Evolutionary conservation across 2,329 filamentous ascomycete species (phyloP), one percentile per base, ranked within the genome.

Genomic region (Davidsoniella neocaledoniae): DNA sequence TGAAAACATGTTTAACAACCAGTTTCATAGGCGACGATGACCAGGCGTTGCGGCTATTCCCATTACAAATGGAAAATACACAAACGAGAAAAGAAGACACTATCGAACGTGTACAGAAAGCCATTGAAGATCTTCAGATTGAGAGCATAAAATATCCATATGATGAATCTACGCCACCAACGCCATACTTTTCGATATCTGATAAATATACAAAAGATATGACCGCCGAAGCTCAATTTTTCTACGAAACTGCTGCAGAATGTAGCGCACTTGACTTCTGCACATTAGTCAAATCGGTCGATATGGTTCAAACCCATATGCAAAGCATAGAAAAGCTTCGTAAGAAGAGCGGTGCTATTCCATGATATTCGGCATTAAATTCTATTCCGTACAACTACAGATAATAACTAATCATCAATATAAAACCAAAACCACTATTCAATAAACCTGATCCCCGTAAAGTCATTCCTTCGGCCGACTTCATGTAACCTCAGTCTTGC

Each of bases 271-370:
- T 54, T 12, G 42, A 49, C 25, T 43, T 52, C 10, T 23, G 52
- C n/a, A 52, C 46, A 4, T 12, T 54, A 12, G 44, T 56, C 12
- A 45, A 43, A 33, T 51, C 50, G 19, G 54, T 50, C 6, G 54
- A 56, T 16, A 54, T 53, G 53, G 47, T 48, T n/a, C 53, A 56
- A 41, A 36, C 42, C 21, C 37, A 41, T 16, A 45, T 55, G 41
- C 44, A 51, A n/a, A 43, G 23, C 5, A 38, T 43, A 26, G 47
- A 55, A 39, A 49, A 43, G 14, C 9, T 9, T 23, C 42, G 37
- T 10, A 52, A 48, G 7, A 36, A 48, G 14, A 46, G 29, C 29
- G 29, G 29, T 33, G 29, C 12, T 33, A 12, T 12, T 33, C 12
- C 12, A 12, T 33, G 29, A 33, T 33, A 33, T 33, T 33, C 8